Percentiles rank a stretch among this genome's conserved stretches.
These are phyloP conservation scores for Botrytis aclada DNA, from an alignment of 2,329 filamentous ascomycete genomes.

Conservation along the genomic window DNA sequence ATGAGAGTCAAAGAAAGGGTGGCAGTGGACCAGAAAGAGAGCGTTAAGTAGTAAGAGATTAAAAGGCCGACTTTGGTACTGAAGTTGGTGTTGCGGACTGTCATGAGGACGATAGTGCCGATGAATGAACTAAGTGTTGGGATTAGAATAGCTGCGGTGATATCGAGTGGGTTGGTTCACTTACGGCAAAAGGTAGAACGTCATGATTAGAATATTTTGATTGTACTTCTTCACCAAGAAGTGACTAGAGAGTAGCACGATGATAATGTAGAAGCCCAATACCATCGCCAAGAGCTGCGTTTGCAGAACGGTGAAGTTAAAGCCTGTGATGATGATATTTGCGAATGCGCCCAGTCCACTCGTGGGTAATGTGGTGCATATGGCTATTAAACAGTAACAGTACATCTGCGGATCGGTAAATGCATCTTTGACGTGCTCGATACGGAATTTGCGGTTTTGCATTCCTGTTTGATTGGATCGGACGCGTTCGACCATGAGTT, in stretches of 20 bases:
- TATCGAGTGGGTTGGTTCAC: conserved; percentile 31
- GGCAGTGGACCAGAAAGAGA: conserved; percentile 75
- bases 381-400: conserved; percentile 61
- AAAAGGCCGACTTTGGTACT: conserved; percentile 64
- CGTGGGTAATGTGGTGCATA: conserved; percentile 72
- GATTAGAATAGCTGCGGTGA: background rate
- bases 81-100: conserved; percentile 55
- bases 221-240: conserved; percentile 65
- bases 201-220: conserved; percentile 69
- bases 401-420: conserved; percentile 63
- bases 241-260: conserved; percentile 62
- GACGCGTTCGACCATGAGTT: conserved; percentile 51
- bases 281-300: conserved; percentile 76
- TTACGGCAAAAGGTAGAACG: conserved; percentile 62
- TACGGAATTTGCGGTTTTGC: conserved; percentile 49
- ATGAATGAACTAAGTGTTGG: conserved; percentile 54
- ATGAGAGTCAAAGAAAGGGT: conserved; percentile 63
- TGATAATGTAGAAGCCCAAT: conserved; percentile 69
- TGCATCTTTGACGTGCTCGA: conserved; percentile 50
- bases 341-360: conserved; percentile 70
- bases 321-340: conserved; percentile 69
- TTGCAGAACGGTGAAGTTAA: conserved; percentile 62
- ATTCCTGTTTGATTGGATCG: conserved; percentile 57
- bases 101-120: conserved; percentile 71
- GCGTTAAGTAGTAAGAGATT: conserved; percentile 71